Percentiles rank a stretch among this genome's conserved stretches.
phyloP scores from a whole-genome alignment of 257 asterid genomes.

The Ilex aquifolium region DNA sequence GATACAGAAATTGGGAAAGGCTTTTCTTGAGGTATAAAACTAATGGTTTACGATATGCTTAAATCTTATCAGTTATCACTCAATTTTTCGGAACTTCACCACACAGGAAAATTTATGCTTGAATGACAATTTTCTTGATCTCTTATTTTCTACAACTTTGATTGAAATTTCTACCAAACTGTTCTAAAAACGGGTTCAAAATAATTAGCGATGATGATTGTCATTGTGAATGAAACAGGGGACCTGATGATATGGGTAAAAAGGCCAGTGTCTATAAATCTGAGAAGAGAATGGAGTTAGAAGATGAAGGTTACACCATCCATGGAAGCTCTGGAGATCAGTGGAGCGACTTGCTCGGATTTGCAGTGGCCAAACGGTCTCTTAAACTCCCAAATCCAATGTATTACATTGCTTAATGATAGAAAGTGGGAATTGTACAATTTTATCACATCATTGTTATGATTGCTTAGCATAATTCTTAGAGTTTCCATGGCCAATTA shows the following conservation, averaged over 20 bases:
- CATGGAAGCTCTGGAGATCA: slow-evolving; percentile 87
- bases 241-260: slow-evolving; percentile 50
- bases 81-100: too few relatives aligned
- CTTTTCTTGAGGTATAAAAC: slow-evolving; percentile 66
- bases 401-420: slow-evolving; percentile 47
- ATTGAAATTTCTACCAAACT: not conserved
- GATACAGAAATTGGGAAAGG: slow-evolving; percentile 73
- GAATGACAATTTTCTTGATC: too few relatives aligned
- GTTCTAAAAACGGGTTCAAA: not conserved
- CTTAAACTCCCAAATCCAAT: slow-evolving; percentile 84
- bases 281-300: slow-evolving; percentile 67
- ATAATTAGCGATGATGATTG: not conserved
- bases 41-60: not conserved
- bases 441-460: not conserved
- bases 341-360: slow-evolving; percentile 87
- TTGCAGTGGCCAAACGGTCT: slow-evolving; percentile 56
- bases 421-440: not conserved
- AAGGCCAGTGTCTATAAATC: slow-evolving; percentile 62
- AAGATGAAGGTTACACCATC: slow-evolving; percentile 67
- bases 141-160: too few relatives aligned
- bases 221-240: slow-evolving; percentile 39
- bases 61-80: too few relatives aligned
- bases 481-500: too few relatives aligned
- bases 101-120: not conserved
- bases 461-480: too few relatives aligned